phyloP scores from a whole-genome alignment of 2,329 filamentous ascomycete genomes.

The Claviceps fusiformis region DNA sequence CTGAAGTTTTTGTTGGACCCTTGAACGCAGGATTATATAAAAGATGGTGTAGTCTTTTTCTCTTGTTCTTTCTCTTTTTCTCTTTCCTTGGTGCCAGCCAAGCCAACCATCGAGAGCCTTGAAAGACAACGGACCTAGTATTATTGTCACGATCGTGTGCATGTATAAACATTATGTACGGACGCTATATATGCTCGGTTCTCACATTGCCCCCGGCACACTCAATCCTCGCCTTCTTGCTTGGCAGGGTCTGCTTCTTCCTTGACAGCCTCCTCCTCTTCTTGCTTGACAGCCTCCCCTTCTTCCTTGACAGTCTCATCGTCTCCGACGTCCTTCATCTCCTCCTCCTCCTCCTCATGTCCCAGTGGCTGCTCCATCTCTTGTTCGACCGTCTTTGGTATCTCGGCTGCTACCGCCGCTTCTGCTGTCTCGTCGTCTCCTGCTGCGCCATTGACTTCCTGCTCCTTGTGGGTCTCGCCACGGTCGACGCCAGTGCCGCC shows the following conservation, averaged over 20 bases:
- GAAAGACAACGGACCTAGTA: neutral
- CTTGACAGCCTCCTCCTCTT: neutral
- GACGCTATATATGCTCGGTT: constrained; percentile 10
- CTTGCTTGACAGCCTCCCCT: neutral
- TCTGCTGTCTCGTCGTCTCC: constrained; percentile 2
- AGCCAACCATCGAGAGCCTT: no score
- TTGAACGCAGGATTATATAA: no score
- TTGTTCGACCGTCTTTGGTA: constrained; percentile 5
- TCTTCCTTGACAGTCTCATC: neutral
- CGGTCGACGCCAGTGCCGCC: constrained; percentile 15
- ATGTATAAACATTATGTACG: constrained; percentile 25
- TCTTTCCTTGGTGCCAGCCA: no score
- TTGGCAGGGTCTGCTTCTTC: neutral
- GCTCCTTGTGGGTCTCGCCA: constrained; percentile 13
- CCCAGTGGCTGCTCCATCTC: constrained; percentile 3
- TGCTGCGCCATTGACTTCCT: constrained; percentile 10
- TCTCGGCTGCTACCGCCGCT: neutral
- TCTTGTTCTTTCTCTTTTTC: no score
- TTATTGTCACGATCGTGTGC: neutral
- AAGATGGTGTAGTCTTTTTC: no score
- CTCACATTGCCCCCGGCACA: no score
- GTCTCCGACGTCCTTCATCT: constrained; percentile 7
- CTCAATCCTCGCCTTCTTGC: neutral
- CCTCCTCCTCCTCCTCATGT: neutral
- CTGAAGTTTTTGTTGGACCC: no score